Evolutionary conservation across 2,329 filamentous ascomycete genomes (phyloP).

Genomic region (Phyllosticta citrichinensis): DNA sequence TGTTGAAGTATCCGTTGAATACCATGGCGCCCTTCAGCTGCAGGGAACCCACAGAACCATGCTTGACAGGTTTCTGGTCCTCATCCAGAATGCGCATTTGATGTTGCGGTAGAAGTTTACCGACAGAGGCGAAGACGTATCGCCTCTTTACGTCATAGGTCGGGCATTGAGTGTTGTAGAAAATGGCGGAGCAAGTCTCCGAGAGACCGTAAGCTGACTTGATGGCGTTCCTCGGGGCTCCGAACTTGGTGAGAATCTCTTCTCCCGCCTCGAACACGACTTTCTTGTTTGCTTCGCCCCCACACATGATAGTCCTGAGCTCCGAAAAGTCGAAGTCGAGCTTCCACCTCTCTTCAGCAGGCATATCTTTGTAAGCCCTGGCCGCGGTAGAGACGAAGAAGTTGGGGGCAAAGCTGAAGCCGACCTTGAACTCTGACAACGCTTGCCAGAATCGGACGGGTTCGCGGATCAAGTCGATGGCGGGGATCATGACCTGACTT

Average conservation of each 20-base stretch:
- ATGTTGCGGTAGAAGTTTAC: conserved; percentile 14
- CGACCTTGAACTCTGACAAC: conserved; percentile 32
- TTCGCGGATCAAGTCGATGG: conserved; percentile 31
- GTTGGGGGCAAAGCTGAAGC: conserved; percentile 37
- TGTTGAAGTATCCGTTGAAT: conserved; percentile 31
- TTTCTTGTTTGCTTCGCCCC: conserved; percentile 38
- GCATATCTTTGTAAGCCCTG: not conserved
- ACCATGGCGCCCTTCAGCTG: conserved; percentile 22
- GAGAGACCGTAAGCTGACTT: conserved; percentile 7
- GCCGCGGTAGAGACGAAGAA: conserved; percentile 26
- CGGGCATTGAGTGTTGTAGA: conserved; percentile 36
- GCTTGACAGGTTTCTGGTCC: not conserved
- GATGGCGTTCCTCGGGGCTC: conserved; percentile 16
- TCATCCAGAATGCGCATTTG: conserved; percentile 4
- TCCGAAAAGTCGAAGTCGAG: conserved; percentile 8
- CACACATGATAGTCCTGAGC: conserved; percentile 29
- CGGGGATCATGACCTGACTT: conserved; percentile 38
- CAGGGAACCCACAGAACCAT: conserved; percentile 6
- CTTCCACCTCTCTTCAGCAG: not conserved
- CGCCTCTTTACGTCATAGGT: conserved; percentile 25
- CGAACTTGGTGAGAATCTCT: conserved; percentile 21
- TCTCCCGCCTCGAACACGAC: conserved; percentile 23
- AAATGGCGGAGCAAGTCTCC: conserved; percentile 8
- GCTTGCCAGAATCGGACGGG: conserved; percentile 32
- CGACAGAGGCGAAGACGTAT: conserved; percentile 29